phyloP scores from a whole-genome alignment of 2,329 filamentous ascomycete species.

The Colletotrichum orchidophilum region DNA sequence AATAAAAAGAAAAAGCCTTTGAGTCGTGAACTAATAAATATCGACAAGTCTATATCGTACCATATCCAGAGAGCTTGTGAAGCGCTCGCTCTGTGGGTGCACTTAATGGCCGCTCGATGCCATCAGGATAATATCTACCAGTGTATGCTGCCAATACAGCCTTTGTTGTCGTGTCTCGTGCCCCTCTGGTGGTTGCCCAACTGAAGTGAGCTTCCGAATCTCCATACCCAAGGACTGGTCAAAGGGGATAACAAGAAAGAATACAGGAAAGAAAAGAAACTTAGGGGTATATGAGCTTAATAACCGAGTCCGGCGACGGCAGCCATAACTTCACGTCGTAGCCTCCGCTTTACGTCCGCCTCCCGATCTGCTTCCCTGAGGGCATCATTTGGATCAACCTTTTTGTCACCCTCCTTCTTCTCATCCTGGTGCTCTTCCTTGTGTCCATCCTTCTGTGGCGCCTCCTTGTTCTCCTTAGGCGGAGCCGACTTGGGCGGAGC shows the following conservation, averaged over 20 bases:
- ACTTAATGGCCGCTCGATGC: not conserved
- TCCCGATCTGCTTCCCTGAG: constrained; percentile 23
- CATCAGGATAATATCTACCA: constrained; percentile 14
- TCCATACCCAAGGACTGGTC: not conserved
- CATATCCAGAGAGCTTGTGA: not conserved
- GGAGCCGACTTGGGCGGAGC: not conserved
- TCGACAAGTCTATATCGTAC: constrained; percentile 25
- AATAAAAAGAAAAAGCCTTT: not conserved
- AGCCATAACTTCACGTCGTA: constrained; percentile 24
- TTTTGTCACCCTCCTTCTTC: constrained; percentile 23
- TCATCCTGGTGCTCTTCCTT: constrained; percentile 12
- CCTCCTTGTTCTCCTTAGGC: constrained; percentile 2
- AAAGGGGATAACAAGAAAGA: not conserved
- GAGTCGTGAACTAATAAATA: not conserved
- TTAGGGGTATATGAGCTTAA: not conserved
- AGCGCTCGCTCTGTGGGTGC: not conserved
- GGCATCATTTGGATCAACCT: constrained; percentile 32
- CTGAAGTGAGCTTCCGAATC: not conserved
- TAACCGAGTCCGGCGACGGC: constrained; percentile 31
- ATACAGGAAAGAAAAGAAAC: not conserved
- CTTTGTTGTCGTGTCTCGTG: constrained; percentile 6
- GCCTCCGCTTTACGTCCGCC: constrained; percentile 18
- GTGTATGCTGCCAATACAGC: not conserved
- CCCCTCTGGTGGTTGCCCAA: not conserved
- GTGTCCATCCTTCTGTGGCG: not conserved